Percentiles rank a stretch among this genome's conserved stretches.
phyloP scores from a whole-genome alignment of 2,329 filamentous ascomycete genomes.

The Clarireedia monteithiana region DNA sequence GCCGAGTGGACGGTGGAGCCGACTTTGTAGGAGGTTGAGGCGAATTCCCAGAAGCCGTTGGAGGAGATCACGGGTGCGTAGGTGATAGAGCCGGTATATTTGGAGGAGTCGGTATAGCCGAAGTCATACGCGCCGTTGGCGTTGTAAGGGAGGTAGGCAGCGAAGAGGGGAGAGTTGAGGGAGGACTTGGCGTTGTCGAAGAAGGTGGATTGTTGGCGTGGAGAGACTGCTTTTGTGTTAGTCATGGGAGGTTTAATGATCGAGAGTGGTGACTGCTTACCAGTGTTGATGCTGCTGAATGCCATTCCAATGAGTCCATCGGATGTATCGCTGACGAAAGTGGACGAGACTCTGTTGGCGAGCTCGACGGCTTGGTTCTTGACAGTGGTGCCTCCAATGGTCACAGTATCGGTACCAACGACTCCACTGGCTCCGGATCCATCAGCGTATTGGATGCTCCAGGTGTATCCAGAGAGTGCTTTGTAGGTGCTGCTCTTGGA shows the following conservation, averaged over 20 bases:
- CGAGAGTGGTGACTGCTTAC: conserved; percentile 2
- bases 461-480: conserved; percentile 20
- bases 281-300: conserved; percentile 28
- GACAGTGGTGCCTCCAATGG: conserved; percentile 27
- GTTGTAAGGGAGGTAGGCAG: conserved; percentile 42
- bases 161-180: conserved; percentile 41
- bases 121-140: conserved; percentile 45
- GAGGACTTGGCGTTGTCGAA: conserved; percentile 26
- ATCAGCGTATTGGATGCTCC: conserved; percentile 30
- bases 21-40: neutral
- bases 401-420: conserved; percentile 29
- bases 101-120: conserved; percentile 42
- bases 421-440: conserved; percentile 28
- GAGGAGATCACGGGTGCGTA: conserved; percentile 40
- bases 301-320: conserved; percentile 59
- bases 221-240: conserved; percentile 13
- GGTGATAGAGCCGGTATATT: conserved; percentile 44
- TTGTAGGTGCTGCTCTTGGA: conserved; percentile 22
- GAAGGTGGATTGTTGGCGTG: conserved; percentile 24
- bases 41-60: conserved; percentile 44
- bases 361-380: conserved; percentile 27
- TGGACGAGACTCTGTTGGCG: conserved; percentile 24
- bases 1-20: conserved; percentile 37
- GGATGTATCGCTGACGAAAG: conserved; percentile 25
- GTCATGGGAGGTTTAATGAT: neutral